Percentiles rank a stretch among this genome's conserved stretches.
Conservation (phyloP, 208 protist genomes). For the Crithidia expoeki region DNA sequence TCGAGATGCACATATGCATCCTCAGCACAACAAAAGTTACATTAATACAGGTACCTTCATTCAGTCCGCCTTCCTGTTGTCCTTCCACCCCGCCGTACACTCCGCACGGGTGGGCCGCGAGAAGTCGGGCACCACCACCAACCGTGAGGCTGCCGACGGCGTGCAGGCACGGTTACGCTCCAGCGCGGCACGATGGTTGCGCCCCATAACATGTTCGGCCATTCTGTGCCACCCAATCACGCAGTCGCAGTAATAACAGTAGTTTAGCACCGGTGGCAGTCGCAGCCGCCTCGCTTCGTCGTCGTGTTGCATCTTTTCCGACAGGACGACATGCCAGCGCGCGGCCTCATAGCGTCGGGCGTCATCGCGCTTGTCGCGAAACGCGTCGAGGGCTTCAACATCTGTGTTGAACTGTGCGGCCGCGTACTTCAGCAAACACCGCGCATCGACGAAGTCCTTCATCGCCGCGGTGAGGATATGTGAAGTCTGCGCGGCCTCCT, state of each 20-base stretch:
- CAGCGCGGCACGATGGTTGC: constrained; percentile 43
- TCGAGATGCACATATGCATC: no score
- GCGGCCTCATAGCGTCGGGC: constrained; percentile 39
- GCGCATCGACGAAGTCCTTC: constrained; percentile 80
- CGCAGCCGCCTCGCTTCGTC: constrained; percentile 33
- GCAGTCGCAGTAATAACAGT: constrained; percentile 82
- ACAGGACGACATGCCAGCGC: constrained; percentile 32
- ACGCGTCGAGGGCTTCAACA: constrained; percentile 31
- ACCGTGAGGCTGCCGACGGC: constrained; percentile 38
- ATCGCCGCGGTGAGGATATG: constrained; percentile 50
- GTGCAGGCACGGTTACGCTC: constrained; percentile 35
- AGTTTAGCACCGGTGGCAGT: constrained; percentile 78
- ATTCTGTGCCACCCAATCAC: constrained; percentile 76
- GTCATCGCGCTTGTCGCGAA: constrained; percentile 48
- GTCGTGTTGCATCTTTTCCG: constrained; percentile 32
- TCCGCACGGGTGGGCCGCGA: constrained; percentile 30
- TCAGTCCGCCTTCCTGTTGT: background rate
- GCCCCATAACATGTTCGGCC: constrained; percentile 73
- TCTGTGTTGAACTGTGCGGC: constrained; percentile 49
- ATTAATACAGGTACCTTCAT: no score
- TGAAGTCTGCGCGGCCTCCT: constrained; percentile 9
- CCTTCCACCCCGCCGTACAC: background rate
- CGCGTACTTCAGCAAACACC: constrained; percentile 70
- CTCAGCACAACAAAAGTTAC: no score
- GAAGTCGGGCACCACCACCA: constrained; percentile 35